A percentile compares a stretch with the other conserved stretches of the same genome.
Conservation (phyloP, 805 yeast genomes). For the Metschnikowia bowlesiae region DNA sequence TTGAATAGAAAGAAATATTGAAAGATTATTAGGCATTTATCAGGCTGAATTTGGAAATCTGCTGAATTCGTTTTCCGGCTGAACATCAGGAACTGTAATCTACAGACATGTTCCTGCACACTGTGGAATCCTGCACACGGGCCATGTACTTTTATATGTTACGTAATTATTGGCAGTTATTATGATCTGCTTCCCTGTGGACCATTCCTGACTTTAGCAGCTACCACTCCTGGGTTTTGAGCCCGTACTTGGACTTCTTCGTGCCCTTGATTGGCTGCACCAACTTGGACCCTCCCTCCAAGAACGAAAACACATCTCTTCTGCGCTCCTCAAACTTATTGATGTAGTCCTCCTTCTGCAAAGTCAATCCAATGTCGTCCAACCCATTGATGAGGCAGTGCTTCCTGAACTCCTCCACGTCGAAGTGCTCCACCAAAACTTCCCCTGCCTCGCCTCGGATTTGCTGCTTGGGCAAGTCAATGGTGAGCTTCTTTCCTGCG, state of each 20-base stretch:
- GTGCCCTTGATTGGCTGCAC: slow-evolving; percentile 63
- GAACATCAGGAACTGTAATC: too few species aligned
- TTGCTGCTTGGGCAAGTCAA: slow-evolving; percentile 85
- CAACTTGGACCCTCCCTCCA: slow-evolving; percentile 80
- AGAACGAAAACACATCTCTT: slow-evolving; percentile 78
- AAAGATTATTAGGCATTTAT: too few species aligned
- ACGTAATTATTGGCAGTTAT: too few species aligned
- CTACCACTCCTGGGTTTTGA: slow-evolving; percentile 71
- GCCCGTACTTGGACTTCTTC: slow-evolving; percentile 63
- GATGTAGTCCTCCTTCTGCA: slow-evolving; percentile 82
- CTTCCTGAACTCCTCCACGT: slow-evolving; percentile 86
- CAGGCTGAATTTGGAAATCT: too few species aligned
- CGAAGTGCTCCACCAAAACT: slow-evolving; percentile 76
- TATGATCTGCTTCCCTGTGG: too few species aligned
- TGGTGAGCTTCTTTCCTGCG: slow-evolving; percentile 63
- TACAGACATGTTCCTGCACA: too few species aligned
- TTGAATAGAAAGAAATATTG: too few species aligned
- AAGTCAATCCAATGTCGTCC: slow-evolving; percentile 93
- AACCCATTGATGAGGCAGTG: slow-evolving; percentile 92
- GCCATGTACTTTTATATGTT: too few species aligned
- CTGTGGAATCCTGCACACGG: too few species aligned
- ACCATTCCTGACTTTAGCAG: too few species aligned
- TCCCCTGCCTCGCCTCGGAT: slow-evolving; percentile 61
- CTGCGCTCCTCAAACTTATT: slow-evolving; percentile 70
- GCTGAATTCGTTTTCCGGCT: too few species aligned